Base-by-base conservation (phyloP, 306 rosid genomes). In the Rubus parviflorus region DNA sequence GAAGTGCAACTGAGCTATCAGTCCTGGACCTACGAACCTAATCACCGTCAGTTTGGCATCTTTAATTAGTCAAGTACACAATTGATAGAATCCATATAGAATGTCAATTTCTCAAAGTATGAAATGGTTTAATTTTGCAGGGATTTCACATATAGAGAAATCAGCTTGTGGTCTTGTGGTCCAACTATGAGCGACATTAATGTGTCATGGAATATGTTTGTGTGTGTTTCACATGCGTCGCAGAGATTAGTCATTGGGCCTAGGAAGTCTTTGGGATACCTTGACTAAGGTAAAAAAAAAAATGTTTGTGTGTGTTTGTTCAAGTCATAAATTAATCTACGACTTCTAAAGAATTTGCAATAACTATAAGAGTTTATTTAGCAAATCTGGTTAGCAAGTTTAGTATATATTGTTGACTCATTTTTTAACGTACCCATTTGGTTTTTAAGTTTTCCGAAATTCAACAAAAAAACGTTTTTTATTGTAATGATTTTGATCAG, bases 21-120 rank as follows among this genome's bases (percentile, higher is more conserved):
- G 19, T 42, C 19, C 52, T 5, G 72, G 72, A 67, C 72, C 70
- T 64, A 64, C 70, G 42, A 52, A 67, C 71, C 51, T 43, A 67
- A n/a, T 67, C 72, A 48, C 47, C 60, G 70, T 40, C 70, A 8
- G 70, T 17, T 40, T 64, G 23, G 69, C 13, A 63, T 35, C 46
- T 6, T 7, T 63, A 42, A 42, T 42, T 42, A 8, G 8, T 40
- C 70, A 65, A 38, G 25, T 20, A 65, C 46, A 40, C 47, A 65
- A 38, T 63, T 37, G 45, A 16, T 15, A 63, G 45, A 63, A 63
- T 63, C 68, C 42, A 8, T 65, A 17, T 8, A 3, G 49, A 42
- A 53, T 19, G 40, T 73, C 76, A 54, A 40, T 7, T 67, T 56
- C 66, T n/a, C 37, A 4, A 40, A 23, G 43, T 15, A 22, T 8